phyloP scores from a whole-genome alignment of 1,284 basidiomycete genomes.

The Cutaneotrichosporon daszewskae region DNA sequence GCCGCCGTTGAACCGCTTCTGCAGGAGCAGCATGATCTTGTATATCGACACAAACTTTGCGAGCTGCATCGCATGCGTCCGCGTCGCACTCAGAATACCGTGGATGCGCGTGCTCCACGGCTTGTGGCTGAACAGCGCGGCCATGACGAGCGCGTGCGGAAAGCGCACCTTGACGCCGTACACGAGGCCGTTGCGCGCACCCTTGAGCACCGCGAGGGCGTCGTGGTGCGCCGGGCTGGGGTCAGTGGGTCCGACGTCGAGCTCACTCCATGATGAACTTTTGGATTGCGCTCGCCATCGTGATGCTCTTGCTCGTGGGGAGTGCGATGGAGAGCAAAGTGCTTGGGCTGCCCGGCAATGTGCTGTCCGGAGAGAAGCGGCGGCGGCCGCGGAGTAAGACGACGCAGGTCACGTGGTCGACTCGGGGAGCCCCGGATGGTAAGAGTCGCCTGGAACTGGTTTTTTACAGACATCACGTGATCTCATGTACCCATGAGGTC shows the following conservation, averaged over 20 bases:
- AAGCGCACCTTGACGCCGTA: slow-evolving; percentile 81
- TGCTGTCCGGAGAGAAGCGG: no score
- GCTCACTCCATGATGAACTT: slow-evolving; percentile 17
- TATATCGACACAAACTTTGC: slow-evolving; percentile 91
- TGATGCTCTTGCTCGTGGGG: background rate
- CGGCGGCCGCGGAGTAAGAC: no score
- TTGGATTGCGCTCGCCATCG: slow-evolving; percentile 16
- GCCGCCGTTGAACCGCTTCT: slow-evolving; percentile 71
- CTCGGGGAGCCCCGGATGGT: no score
- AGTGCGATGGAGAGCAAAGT: background rate
- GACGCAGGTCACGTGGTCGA: no score
- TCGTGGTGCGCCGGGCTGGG: slow-evolving; percentile 73
- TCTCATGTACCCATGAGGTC: no score
- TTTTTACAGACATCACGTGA: no score
- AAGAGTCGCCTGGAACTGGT: no score
- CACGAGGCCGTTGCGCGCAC: slow-evolving; percentile 89
- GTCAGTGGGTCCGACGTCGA: background rate
- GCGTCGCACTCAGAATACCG: slow-evolving; percentile 79
- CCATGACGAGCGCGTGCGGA: slow-evolving; percentile 98
- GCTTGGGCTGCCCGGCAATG: no score
- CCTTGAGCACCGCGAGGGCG: slow-evolving; percentile 85
- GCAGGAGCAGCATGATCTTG: slow-evolving; percentile 76
- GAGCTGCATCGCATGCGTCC: slow-evolving; percentile 61
- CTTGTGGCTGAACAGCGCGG: slow-evolving; percentile 85
- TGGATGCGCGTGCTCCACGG: slow-evolving; percentile 53